Evolutionary conservation across 2,329 filamentous ascomycete species (phyloP).

Genomic region (Meredithiella fracta): DNA sequence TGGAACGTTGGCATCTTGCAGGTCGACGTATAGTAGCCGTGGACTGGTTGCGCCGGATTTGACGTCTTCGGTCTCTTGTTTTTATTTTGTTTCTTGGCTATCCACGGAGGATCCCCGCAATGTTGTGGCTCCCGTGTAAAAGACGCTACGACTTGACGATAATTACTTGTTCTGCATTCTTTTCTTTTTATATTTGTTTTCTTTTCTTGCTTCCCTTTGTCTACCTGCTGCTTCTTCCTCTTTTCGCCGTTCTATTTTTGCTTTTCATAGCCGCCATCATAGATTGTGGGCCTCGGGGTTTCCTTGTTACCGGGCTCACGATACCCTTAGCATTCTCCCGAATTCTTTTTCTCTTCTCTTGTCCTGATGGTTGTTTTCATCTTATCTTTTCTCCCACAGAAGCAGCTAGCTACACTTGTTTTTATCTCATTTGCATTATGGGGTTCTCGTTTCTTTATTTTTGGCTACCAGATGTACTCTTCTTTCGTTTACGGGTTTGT

Average conservation of each 20-base stretch:
- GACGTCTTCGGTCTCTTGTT: constrained; percentile 3
- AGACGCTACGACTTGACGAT: constrained; percentile 13
- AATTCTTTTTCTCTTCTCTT: neutral
- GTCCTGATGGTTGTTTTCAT: neutral
- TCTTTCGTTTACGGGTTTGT: constrained; percentile 5
- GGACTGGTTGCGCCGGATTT: neutral
- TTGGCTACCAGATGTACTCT: neutral
- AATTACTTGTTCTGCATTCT: constrained; percentile 6
- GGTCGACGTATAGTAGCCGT: neutral
- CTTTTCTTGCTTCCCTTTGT: neutral
- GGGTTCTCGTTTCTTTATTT: neutral
- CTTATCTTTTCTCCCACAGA: neutral
- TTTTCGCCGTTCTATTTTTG: constrained; percentile 4
- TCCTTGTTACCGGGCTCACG: neutral
- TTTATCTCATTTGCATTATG: constrained; percentile 5
- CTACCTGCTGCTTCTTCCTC: neutral
- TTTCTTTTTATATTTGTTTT: constrained; percentile 1
- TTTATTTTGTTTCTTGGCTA: neutral
- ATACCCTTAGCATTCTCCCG: neutral
- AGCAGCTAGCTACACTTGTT: constrained; percentile 7
- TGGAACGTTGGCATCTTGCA: neutral
- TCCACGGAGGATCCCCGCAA: neutral
- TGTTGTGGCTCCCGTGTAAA: constrained; percentile 5
- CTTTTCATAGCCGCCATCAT: neutral
- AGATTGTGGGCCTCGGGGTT: too few relatives aligned